These are phyloP conservation scores for Backusella sp. DNA, from an alignment of 192 early-diverging fungal species.

Conservation along the genomic window DNA sequence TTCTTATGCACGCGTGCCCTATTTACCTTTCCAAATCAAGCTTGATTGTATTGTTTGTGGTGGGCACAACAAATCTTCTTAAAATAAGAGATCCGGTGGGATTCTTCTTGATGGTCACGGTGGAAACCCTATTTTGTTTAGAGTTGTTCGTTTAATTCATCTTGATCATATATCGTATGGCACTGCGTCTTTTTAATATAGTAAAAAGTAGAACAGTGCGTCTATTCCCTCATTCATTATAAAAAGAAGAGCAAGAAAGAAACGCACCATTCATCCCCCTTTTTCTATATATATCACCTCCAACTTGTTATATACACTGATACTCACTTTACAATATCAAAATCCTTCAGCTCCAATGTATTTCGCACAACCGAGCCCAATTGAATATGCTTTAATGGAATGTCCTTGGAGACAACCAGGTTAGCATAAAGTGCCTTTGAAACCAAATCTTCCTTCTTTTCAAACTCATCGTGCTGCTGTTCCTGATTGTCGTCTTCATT, in stretches of 20 bases:
- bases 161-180: no score
- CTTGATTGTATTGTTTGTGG: conserved; percentile 20
- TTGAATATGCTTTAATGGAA: conserved; percentile 46
- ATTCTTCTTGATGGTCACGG: conserved; percentile 5
- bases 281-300: background rate
- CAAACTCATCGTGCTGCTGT: conserved; percentile 35
- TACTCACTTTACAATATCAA: conserved; percentile 50
- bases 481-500: conserved; percentile 20
- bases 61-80: conserved; percentile 11
- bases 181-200: no score
- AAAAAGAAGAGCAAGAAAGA: no score
- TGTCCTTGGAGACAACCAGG: conserved; percentile 25
- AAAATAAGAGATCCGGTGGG: conserved; percentile 7
- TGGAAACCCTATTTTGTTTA: conserved; percentile 16
- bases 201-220: no score
- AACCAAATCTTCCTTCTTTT: conserved; percentile 18
- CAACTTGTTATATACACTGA: background rate
- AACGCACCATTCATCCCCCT: no score
- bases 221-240: no score
- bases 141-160: background rate
- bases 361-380: conserved; percentile 41
- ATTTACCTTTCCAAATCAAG: conserved; percentile 26
- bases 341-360: conserved; percentile 45
- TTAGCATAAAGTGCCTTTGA: conserved; percentile 36
- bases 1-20: background rate